Percentiles rank a stretch among this genome's conserved stretches.
phyloP scores from a whole-genome alignment of 441 rosid species.

The Geranium incanum region DNA sequence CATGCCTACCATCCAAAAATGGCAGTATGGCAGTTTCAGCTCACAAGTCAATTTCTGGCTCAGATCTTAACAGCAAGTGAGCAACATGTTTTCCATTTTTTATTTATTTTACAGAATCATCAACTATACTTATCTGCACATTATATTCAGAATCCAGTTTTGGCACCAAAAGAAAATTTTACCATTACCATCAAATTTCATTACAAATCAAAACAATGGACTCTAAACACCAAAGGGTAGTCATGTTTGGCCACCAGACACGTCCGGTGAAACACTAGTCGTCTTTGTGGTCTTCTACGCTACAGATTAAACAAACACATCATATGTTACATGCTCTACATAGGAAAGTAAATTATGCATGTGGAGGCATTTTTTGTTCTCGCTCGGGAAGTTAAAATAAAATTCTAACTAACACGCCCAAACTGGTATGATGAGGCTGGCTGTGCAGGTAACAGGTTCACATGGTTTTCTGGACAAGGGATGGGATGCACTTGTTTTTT shows the following conservation, averaged over 20 bases:
- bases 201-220: background rate
- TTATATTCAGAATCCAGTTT: background rate
- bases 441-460: background rate
- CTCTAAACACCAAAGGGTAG: background rate
- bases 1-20: background rate
- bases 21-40: background rate
- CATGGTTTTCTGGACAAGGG: constrained; percentile 7
- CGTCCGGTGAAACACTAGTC: background rate
- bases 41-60: too few relatives aligned
- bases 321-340: background rate
- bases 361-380: background rate
- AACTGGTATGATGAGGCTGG: background rate
- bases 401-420: background rate
- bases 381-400: background rate
- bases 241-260: background rate
- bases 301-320: background rate
- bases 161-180: background rate
- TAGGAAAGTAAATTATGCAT: background rate
- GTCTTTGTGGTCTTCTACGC: background rate
- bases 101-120: too few relatives aligned
- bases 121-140: background rate
- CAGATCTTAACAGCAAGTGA: background rate
- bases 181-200: background rate
- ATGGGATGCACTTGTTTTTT: background rate
- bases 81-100: too few relatives aligned